These are phyloP conservation scores for Apiospora malaysiana DNA, from an alignment of 2,329 filamentous ascomycete species.

Conservation along the genomic window DNA sequence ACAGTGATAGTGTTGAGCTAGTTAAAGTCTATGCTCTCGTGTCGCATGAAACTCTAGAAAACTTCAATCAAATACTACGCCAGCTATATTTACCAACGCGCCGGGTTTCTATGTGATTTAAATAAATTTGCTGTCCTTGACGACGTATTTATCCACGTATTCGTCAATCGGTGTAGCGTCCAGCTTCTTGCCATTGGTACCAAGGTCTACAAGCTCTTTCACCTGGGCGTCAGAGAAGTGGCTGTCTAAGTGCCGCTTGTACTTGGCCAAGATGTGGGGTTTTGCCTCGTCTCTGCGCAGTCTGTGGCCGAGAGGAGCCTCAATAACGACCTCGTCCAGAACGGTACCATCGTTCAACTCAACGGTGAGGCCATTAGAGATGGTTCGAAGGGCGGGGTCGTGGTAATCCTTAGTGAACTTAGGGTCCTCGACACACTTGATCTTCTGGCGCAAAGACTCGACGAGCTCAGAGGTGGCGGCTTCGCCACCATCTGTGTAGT, in stretches of 20 bases:
- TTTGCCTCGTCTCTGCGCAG: conserved; percentile 94
- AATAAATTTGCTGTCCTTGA: conserved; percentile 67
- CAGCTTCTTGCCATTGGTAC: conserved; percentile 75
- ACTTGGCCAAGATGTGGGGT: conserved; percentile 95
- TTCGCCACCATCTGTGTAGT: conserved; percentile 93
- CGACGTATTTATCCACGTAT: conserved; percentile 77
- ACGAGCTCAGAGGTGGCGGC: conserved; percentile 89
- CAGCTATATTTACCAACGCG: not conserved
- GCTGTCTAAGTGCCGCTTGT: conserved; percentile 85
- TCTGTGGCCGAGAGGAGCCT: conserved; percentile 93
- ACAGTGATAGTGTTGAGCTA: not conserved
- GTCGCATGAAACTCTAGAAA: not conserved
- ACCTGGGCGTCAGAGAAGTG: conserved; percentile 82
- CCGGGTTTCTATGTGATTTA: conserved; percentile 30
- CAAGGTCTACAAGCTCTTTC: conserved; percentile 81
- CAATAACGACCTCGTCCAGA: conserved; percentile 87
- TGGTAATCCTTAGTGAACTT: conserved; percentile 97
- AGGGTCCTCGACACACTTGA: conserved; percentile 94
- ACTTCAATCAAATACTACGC: not conserved
- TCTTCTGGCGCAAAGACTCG: conserved; percentile 90
- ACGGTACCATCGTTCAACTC: conserved; percentile 93
- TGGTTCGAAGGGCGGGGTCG: conserved; percentile 89
- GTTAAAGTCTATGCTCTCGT: not conserved
- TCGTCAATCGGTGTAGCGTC: conserved; percentile 86
- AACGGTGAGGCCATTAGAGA: conserved; percentile 95